These are phyloP conservation scores for Suhomyces sp. DNA, from an alignment of 805 yeast species.

Conservation along the genomic window DNA sequence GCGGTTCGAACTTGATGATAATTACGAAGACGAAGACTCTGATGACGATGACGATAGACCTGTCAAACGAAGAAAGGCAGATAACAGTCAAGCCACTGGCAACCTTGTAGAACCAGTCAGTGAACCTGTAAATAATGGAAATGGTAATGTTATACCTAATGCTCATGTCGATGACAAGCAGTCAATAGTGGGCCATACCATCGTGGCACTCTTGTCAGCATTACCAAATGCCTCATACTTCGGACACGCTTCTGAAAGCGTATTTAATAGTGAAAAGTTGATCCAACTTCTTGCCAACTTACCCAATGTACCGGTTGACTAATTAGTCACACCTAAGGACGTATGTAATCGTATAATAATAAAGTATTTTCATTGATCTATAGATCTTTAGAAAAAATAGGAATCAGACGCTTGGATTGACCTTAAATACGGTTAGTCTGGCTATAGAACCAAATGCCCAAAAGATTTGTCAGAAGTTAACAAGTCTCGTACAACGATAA, in stretches of 20 bases:
- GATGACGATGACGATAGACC: constrained; percentile 22
- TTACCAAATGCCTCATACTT: constrained; percentile 62
- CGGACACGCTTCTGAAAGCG: constrained; percentile 42
- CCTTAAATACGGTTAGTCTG: no score
- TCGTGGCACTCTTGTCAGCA: constrained; percentile 13
- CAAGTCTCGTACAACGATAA: no score
- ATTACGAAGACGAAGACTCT: constrained; percentile 12
- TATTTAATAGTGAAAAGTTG: constrained; percentile 55
- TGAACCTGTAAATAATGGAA: not conserved
- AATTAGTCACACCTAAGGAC: not conserved
- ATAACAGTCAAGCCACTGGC: not conserved
- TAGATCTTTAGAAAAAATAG: no score
- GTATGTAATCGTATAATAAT: not conserved
- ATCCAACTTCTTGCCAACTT: constrained; percentile 39
- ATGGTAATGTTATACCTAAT: not conserved
- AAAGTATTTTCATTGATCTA: not conserved
- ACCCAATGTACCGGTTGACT: constrained; percentile 19
- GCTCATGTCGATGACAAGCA: constrained; percentile 5
- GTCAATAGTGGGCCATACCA: constrained; percentile 11
- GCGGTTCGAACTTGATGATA: constrained; percentile 35
- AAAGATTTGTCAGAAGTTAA: no score
- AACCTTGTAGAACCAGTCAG: not conserved
- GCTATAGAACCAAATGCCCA: no score
- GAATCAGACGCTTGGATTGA: no score
- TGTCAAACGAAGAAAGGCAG: constrained; percentile 5